Conservation (phyloP, 106 monocot genomes). For the Dendrobium catenatum region DNA sequence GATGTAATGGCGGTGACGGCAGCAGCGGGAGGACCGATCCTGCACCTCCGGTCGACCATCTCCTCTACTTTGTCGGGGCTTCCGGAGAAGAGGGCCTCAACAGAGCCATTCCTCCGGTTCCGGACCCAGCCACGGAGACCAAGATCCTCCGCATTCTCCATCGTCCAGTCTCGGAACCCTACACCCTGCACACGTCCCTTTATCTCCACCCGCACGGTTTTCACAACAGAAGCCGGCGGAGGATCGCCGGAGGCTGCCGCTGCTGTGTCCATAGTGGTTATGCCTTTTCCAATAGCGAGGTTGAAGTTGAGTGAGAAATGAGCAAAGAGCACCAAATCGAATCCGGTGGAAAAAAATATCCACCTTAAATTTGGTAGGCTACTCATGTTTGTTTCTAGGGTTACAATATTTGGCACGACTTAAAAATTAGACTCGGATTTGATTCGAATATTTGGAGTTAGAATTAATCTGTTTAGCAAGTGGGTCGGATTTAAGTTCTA, state of each 20-base stretch:
- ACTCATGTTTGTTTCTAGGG: too few species aligned
- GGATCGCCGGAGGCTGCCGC: neutral
- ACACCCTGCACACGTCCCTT: conserved; percentile 87
- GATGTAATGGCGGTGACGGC: conserved; percentile 46
- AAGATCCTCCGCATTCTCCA: conserved; percentile 55
- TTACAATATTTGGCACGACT: too few species aligned
- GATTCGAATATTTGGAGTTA: too few species aligned
- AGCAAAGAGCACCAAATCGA: too few species aligned
- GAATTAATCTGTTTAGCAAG: too few species aligned
- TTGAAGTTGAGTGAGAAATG: too few species aligned
- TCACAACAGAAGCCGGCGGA: neutral
- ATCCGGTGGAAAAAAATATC: too few species aligned
- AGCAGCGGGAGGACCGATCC: conserved; percentile 55
- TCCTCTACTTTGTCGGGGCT: conserved; percentile 43
- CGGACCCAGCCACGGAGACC: conserved; percentile 86
- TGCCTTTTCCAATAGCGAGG: too few species aligned
- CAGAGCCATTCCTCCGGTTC: conserved; percentile 75
- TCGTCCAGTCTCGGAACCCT: conserved; percentile 79
- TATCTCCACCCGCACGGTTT: conserved; percentile 41
- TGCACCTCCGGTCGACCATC: conserved; percentile 64
- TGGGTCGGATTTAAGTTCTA: accelerated
- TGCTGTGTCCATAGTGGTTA: neutral
- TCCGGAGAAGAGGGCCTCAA: conserved; percentile 88
- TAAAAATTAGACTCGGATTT: too few species aligned
- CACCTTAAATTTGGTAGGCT: too few species aligned